These are phyloP conservation scores for Monosporascus sp. DNA, from an alignment of 2,329 filamentous ascomycete species.

Conservation along the genomic window DNA sequence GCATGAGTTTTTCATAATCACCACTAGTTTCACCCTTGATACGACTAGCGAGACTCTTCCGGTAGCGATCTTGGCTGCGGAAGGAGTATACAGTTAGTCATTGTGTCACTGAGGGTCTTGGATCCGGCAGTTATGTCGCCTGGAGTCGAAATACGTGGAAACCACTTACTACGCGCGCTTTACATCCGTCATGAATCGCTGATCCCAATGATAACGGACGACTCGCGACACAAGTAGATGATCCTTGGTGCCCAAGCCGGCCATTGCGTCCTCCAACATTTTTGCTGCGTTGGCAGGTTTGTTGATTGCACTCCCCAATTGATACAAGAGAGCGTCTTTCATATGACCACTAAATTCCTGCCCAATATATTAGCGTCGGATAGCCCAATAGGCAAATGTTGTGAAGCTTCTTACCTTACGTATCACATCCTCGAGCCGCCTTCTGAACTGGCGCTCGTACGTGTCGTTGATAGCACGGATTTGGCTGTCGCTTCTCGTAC, in stretches of 20 bases:
- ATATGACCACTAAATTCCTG: slow-evolving; percentile 88
- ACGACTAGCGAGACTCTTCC: slow-evolving; percentile 58
- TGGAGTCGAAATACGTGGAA: too few relatives aligned
- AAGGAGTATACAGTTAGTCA: neutral
- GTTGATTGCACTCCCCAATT: slow-evolving; percentile 72
- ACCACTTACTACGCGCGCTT: slow-evolving; percentile 59
- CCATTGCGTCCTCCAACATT: slow-evolving; percentile 82
- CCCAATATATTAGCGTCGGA: slow-evolving; percentile 5
- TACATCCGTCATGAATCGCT: slow-evolving; percentile 66
- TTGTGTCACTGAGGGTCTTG: too few relatives aligned
- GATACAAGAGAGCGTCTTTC: slow-evolving; percentile 74
- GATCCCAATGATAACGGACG: slow-evolving; percentile 80
- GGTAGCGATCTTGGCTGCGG: slow-evolving; percentile 55
- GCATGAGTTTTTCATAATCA: slow-evolving; percentile 71
- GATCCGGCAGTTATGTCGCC: too few relatives aligned
- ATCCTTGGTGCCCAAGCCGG: slow-evolving; percentile 82
- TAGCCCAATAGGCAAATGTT: neutral
- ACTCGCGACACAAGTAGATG: slow-evolving; percentile 70
- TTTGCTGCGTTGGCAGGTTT: slow-evolving; percentile 78
- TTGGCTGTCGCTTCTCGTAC: slow-evolving; percentile 71
- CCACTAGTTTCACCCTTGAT: slow-evolving; percentile 81
- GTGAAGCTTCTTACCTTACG: slow-evolving; percentile 46
- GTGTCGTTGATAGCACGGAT: slow-evolving; percentile 73
- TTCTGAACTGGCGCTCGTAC: slow-evolving; percentile 69
- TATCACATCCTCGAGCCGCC: slow-evolving; percentile 66